phyloP scores from a whole-genome alignment of 257 asterid species.

The Salvia miltiorrhiza region DNA sequence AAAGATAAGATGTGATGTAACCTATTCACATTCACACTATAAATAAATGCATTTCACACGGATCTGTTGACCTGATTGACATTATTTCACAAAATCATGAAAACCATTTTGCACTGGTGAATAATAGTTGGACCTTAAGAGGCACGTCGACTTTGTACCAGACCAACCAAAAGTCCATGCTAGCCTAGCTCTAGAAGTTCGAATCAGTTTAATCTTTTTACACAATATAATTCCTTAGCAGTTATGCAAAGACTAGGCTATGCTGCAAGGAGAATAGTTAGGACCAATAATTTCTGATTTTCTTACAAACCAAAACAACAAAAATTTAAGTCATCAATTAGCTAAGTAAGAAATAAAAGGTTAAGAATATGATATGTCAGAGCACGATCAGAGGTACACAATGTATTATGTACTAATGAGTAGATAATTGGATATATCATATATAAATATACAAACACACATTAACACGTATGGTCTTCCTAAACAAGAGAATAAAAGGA shows the following conservation, averaged over 20 bases:
- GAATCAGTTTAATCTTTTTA: background rate
- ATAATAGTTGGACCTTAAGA: constrained; percentile 7
- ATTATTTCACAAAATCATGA: constrained; percentile 2
- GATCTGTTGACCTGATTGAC: background rate
- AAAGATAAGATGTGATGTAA: background rate
- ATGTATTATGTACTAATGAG: background rate
- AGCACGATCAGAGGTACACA: too few species aligned
- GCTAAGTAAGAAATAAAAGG: background rate
- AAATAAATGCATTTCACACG: background rate
- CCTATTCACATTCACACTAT: background rate
- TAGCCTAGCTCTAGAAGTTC: constrained; percentile 1
- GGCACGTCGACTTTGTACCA: background rate
- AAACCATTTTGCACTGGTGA: background rate
- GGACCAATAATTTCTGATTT: background rate
- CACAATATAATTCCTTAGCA: background rate
- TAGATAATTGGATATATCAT: background rate
- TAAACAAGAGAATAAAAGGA: background rate
- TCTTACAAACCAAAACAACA: background rate
- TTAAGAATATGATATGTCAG: background rate
- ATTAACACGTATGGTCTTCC: background rate
- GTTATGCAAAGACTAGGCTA: background rate
- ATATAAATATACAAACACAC: background rate
- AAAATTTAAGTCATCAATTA: background rate
- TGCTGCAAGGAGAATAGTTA: background rate
- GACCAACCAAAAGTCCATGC: background rate